These are phyloP conservation scores for Pseudocercospora fuligena DNA, from an alignment of 2,329 filamentous ascomycete genomes.

Conservation along the genomic window DNA sequence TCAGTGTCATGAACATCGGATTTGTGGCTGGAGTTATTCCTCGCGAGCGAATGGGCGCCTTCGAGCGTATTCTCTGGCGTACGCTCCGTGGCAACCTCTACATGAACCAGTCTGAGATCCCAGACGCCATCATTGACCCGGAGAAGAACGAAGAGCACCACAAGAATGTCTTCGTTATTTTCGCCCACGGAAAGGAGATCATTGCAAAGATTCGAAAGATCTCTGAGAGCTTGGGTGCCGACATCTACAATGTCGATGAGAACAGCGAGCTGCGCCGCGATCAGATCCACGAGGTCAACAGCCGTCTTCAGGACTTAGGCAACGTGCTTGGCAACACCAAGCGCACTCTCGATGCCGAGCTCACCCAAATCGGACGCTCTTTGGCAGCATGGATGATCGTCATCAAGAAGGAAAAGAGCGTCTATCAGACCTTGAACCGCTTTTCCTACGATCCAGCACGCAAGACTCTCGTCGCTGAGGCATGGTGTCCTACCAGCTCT, in stretches of 20 bases:
- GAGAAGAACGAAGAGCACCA: conserved; percentile 87
- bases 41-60: conserved; percentile 88
- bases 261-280: conserved; percentile 94
- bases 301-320: conserved; percentile 83
- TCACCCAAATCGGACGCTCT: conserved; percentile 90
- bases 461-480: conserved; percentile 95
- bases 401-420: conserved; percentile 96
- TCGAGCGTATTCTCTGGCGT: conserved; percentile 96
- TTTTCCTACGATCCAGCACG: conserved; percentile 96
- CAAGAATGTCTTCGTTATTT: conserved; percentile 99
- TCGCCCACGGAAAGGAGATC: conserved; percentile 97
- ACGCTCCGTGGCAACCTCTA: conserved; percentile 97
- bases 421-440: conserved; percentile 92
- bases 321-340: conserved; percentile 96
- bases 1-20: conserved; percentile 98
- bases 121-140: conserved; percentile 89
- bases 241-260: conserved; percentile 96
- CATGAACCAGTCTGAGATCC: conserved; percentile 99
- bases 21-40: conserved; percentile 97
- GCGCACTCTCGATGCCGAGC: conserved; percentile 87
- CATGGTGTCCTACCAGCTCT: conserved; percentile 94
- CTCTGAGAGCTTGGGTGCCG: conserved; percentile 93
- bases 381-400: conserved; percentile 97
- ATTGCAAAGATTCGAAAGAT: conserved; percentile 99
- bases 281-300: conserved; percentile 97